Conservation (phyloP, 169 alveolate species). For the Eimeria necatrix region DNA sequence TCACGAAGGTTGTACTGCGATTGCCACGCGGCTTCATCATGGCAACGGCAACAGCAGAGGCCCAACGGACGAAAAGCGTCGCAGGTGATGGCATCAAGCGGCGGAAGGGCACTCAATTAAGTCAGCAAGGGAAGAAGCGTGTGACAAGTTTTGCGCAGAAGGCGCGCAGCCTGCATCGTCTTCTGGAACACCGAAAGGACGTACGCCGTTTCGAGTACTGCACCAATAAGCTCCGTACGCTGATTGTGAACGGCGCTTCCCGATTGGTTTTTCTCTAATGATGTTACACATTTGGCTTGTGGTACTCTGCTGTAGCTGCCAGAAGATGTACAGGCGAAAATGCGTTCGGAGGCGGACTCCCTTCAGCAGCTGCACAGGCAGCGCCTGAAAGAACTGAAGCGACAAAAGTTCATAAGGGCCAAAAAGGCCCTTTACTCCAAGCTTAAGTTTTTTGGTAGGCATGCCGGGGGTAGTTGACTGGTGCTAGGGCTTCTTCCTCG, state of each 20-base stretch:
- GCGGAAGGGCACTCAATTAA: background rate
- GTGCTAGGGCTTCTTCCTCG: background rate
- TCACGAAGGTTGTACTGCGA: no score
- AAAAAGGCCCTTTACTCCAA: conserved; percentile 62
- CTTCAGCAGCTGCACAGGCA: conserved; percentile 59
- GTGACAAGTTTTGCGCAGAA: conserved; percentile 64
- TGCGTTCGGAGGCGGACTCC: conserved; percentile 49
- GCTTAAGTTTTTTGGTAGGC: conserved; percentile 63
- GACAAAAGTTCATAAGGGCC: conserved; percentile 49
- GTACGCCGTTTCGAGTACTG: background rate
- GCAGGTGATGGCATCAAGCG: background rate
- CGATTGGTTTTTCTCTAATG: background rate
- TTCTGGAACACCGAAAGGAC: conserved; percentile 55
- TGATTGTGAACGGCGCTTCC: background rate
- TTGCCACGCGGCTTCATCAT: background rate
- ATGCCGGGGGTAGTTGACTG: background rate
- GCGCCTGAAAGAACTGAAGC: conserved; percentile 50
- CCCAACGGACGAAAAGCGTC: background rate
- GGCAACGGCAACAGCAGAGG: conserved; percentile 1
- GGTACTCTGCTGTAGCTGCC: conserved; percentile 12
- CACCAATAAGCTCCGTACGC: background rate
- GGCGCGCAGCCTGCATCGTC: conserved; percentile 70
- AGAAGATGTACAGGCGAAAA: conserved; percentile 58
- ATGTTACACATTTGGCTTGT: no score
- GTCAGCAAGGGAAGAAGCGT: background rate